phyloP scores from a whole-genome alignment of 495 filamentous ascomycete species.

The Daldinia vernicosa region DNA sequence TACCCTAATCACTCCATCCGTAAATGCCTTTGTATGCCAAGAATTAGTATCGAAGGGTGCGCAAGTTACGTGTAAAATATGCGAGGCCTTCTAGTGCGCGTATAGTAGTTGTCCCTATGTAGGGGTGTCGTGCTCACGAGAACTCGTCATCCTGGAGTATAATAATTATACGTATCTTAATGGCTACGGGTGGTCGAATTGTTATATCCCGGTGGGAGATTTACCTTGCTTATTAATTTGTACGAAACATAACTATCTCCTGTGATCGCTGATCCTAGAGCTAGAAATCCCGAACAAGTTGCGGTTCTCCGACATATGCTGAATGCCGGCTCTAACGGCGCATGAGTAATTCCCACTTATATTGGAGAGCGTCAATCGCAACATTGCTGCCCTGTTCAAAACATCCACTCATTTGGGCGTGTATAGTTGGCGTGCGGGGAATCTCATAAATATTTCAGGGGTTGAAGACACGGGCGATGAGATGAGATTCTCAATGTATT shows the following conservation, averaged over 20 bases:
- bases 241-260: constrained; percentile 12
- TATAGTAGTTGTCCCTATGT: not conserved
- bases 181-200: not conserved
- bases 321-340: constrained; percentile 6
- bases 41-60: not conserved
- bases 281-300: constrained; percentile 11
- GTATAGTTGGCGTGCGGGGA: constrained; percentile 13
- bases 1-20: too few species aligned
- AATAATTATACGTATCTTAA: not conserved
- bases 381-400: not conserved
- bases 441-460: constrained; percentile 12
- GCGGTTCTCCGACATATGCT: not conserved
- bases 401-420: not conserved
- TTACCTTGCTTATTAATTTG: constrained; percentile 13
- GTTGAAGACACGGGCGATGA: constrained; percentile 1
- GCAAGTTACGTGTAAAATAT: not conserved
- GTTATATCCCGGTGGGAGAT: constrained; percentile 10
- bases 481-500: constrained; percentile 19
- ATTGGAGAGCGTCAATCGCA: constrained; percentile 9
- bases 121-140: not conserved
- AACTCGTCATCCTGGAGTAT: not conserved
- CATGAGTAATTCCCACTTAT: constrained; percentile 9
- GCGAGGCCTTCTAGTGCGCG: too few species aligned
- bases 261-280: constrained; percentile 9
- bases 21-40: too few species aligned